phyloP scores from a whole-genome alignment of 805 yeast species.

The Saccharomycopsis babjevae region DNA sequence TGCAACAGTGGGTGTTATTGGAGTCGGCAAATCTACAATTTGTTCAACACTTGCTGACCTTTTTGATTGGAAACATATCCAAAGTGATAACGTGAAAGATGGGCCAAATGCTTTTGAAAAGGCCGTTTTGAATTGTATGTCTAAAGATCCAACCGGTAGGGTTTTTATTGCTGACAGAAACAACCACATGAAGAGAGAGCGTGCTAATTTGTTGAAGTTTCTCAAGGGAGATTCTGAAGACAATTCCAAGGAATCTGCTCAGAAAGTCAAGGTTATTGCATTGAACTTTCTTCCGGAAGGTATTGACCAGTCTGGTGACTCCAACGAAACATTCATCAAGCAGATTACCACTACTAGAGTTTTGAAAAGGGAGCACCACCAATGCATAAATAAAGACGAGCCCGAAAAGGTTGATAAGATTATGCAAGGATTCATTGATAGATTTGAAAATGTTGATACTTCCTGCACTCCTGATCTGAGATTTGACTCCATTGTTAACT shows the following conservation, averaged over 20 bases:
- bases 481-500: constrained; percentile 63
- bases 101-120: constrained; percentile 39
- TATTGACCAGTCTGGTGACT: constrained; percentile 9
- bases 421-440: constrained; percentile 60
- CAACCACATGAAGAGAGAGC: constrained; percentile 63
- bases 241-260: neutral
- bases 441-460: constrained; percentile 53
- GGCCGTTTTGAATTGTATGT: constrained; percentile 28
- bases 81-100: constrained; percentile 63
- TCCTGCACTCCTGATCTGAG: constrained; percentile 44
- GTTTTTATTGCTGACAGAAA: constrained; percentile 75
- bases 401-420: constrained; percentile 46
- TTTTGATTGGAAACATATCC: constrained; percentile 60
- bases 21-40: constrained; percentile 91
- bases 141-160: constrained; percentile 20
- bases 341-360: constrained; percentile 51
- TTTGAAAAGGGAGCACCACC: constrained; percentile 73
- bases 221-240: constrained; percentile 26
- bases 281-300: constrained; percentile 47
- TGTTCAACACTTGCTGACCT: constrained; percentile 47
- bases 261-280: constrained; percentile 47
- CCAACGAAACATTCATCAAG: constrained; percentile 31
- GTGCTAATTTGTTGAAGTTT: constrained; percentile 53
- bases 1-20: constrained; percentile 81
- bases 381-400: constrained; percentile 50